A percentile compares a stretch with the other conserved stretches of the same genome.
Conservation (phyloP, 2,329 filamentous ascomycete genomes). For the Fragosphaeria purpurea region DNA sequence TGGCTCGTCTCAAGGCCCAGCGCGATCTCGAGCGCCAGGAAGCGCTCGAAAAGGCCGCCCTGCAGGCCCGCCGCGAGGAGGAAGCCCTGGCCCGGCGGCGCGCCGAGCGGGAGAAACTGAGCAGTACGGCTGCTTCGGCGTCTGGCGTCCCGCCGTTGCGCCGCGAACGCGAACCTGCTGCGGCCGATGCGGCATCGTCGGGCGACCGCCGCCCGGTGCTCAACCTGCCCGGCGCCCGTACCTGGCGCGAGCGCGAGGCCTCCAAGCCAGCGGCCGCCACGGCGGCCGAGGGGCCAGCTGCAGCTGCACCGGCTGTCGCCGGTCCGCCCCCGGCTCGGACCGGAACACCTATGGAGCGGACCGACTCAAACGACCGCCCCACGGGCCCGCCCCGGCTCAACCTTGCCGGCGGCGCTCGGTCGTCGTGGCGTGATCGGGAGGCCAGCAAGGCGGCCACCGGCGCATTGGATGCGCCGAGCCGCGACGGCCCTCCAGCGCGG, state of each 20-base stretch:
- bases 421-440: slow-evolving; percentile 52
- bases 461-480: slow-evolving; percentile 11
- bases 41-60: slow-evolving; percentile 49
- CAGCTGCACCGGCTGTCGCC: slow-evolving; percentile 21
- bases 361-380: slow-evolving; percentile 32
- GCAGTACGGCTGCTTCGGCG: slow-evolving; percentile 14
- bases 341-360: slow-evolving; percentile 25
- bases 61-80: slow-evolving; percentile 76
- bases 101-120: slow-evolving; percentile 49
- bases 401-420: slow-evolving; percentile 38
- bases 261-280: slow-evolving; percentile 21
- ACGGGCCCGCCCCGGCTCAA: slow-evolving; percentile 43
- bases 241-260: slow-evolving; percentile 65
- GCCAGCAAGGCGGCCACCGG: slow-evolving; percentile 32
- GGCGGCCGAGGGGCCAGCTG: slow-evolving; percentile 7
- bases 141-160: slow-evolving; percentile 8
- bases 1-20: slow-evolving; percentile 57
- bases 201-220: slow-evolving; percentile 49
- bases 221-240: slow-evolving; percentile 46
- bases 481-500: slow-evolving; percentile 18
- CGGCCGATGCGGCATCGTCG: slow-evolving; percentile 30
- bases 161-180: slow-evolving; percentile 32
- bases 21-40: slow-evolving; percentile 60
- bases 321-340: slow-evolving; percentile 22
- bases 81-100: slow-evolving; percentile 71